These are phyloP conservation scores for Neurospora sp. DNA, from an alignment of 495 filamentous ascomycete species.

Conservation along the genomic window DNA sequence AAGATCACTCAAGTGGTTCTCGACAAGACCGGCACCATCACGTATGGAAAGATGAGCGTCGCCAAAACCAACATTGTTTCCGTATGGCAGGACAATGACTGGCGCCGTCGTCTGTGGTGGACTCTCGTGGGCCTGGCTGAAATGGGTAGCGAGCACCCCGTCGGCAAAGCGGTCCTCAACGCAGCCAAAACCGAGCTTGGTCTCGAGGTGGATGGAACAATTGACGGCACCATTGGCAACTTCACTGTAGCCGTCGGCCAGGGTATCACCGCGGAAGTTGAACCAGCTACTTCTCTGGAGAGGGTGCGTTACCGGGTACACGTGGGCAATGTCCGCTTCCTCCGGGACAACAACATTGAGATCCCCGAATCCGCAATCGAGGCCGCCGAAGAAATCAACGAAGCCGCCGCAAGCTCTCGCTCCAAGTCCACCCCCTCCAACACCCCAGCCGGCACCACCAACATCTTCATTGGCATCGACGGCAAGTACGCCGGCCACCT, in stretches of 20 bases:
- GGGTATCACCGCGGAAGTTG: conserved; percentile 73
- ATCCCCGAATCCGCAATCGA: conserved; percentile 54
- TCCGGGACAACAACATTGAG: conserved; percentile 54
- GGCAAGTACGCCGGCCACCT: conserved; percentile 68
- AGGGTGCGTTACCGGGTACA: conserved; percentile 64
- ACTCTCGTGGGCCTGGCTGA: conserved; percentile 85
- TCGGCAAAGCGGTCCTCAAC: conserved; percentile 72
- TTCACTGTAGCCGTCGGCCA: conserved; percentile 79
- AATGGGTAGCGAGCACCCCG: conserved; percentile 88
- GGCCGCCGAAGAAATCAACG: conserved; percentile 45
- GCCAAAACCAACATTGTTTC: conserved; percentile 54
- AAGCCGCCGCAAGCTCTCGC: conserved; percentile 23
- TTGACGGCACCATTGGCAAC: conserved; percentile 75
- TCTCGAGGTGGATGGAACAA: conserved; percentile 56
- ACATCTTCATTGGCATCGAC: conserved; percentile 85
- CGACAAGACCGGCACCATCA: conserved; percentile 98
- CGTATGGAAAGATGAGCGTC: conserved; percentile 89
- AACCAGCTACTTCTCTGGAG: conserved; percentile 58
- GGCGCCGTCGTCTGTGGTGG: conserved; percentile 81
- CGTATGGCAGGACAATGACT: conserved; percentile 58
- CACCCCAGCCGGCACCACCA: conserved; percentile 59
- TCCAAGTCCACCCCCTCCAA: conserved; percentile 24
- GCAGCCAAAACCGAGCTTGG: conserved; percentile 66
- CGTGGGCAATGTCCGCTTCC: conserved; percentile 71
- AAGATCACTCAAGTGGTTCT: conserved; percentile 90